Evolutionary conservation across 1,284 basidiomycete species (phyloP).

Genomic region (Mixia osmundae): DNA sequence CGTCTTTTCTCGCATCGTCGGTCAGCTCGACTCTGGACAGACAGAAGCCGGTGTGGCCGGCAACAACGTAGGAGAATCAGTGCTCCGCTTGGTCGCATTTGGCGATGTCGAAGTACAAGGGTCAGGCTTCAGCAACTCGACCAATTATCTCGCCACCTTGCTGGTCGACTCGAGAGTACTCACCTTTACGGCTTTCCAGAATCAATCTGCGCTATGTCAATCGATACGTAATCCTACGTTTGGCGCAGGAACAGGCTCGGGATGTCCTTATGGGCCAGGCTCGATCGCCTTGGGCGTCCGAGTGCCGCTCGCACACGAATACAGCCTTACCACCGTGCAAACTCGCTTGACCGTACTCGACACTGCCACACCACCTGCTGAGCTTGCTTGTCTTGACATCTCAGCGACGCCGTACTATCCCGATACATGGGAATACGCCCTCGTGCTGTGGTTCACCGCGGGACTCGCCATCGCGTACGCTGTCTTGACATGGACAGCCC

Average conservation of each 20-base stretch:
- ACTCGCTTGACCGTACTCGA: conserved; percentile 74
- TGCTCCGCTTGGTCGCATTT: no score
- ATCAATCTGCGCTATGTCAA: not conserved
- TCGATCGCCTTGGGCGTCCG: conserved; percentile 47
- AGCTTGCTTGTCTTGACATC: conserved; percentile 61
- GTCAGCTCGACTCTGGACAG: no score
- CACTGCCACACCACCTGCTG: conserved; percentile 34
- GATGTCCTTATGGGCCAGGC: conserved; percentile 15
- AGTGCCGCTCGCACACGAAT: conserved; percentile 35
- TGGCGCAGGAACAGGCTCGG: no score
- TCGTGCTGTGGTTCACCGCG: conserved; percentile 63
- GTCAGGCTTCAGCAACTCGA: no score
- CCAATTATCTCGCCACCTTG: not conserved
- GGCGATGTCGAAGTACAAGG: no score
- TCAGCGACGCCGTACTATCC: conserved; percentile 46
- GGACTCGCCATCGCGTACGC: conserved; percentile 56
- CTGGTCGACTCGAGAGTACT: not conserved
- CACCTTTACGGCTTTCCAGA: not conserved
- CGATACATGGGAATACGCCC: conserved; percentile 40
- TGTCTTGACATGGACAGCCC: conserved; percentile 48
- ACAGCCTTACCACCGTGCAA: conserved; percentile 55
- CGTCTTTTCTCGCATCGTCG: no score
- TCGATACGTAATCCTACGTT: no score
- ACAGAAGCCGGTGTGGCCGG: no score
- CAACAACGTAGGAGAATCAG: no score